Base-by-base conservation (phyloP, 805 yeast species). In the Nakazawaea wyomingensis region DNA sequence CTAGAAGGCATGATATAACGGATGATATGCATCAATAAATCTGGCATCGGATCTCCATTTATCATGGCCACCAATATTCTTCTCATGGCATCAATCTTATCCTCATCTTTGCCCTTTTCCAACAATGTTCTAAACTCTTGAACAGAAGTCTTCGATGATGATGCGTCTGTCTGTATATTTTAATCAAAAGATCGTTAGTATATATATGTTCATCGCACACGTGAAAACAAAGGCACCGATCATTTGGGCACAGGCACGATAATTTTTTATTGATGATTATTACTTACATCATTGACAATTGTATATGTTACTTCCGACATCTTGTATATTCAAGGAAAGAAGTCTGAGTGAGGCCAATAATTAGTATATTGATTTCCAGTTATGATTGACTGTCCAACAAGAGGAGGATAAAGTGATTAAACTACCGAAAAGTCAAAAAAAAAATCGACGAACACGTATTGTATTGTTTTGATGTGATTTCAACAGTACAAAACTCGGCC, bases 1-100 rank as follows among this genome's bases (percentile, higher is more conserved):
- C 74, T 85, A 14, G 96, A 86, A 13, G 99, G 99, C 97, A 93
- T 89, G 46, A 95, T 91, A 57, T 87, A 95, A 58, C 99, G 82
- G 57, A 93, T 91, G 53, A 93, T 86, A 61, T 90, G 96, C 99
- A 93, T 93, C 65, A 93, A 76, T 52, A 93, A 70, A 46, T 85
- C 93, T 14, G 96, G 95, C 80, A 91, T 72, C 46, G 95, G 80
- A 55, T 91, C 95, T 27, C 97, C 96, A 59, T 87, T 91, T 50
- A 93, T 74, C 80, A 95, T 89, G 41, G 87, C 75, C 46, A 85
- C 78, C 52, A 93, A 74, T 52, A 93, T 85, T 55, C 78, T 77
- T 57, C 85, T 85, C 99, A 93, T 93, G 48, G 96, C 82, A 41
- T 79, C 85, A 51, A 91, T 78, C 66, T 91, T 90, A 53, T 78